Evolutionary conservation across 1,284 basidiomycete genomes (phyloP), one percentile per base, ranked within the genome.

Genomic region (Cerioporus squamosus): DNA sequence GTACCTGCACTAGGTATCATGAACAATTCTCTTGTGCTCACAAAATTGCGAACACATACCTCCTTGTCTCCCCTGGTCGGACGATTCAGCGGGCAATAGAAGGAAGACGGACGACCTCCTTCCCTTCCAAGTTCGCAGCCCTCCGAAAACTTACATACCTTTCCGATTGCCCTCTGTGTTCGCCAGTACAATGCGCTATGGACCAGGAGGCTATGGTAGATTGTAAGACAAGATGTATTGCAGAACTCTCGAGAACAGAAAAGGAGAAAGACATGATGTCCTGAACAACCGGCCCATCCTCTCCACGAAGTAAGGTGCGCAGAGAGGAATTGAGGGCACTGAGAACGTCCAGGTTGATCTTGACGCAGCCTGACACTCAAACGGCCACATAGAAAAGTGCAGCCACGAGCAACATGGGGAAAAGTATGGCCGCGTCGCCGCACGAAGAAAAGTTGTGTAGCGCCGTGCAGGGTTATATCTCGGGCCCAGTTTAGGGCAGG

Each of bases 351-450:
- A 61, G 42, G 61, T 88, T 76, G 66, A 66, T 91, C 88, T 80
- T 78, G 77, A 79, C 90, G 88, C 87, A 80, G 81, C 86, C 80
- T 90, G 90, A 92, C 90, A 90, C 90, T 92, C 90, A 73, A 91
- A 91, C 88, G 74, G 80, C 87, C 81, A 83, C 87, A 79, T 88
- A 52, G 44, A 74, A 70, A 69, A 73, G 73, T 71, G 81, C 86
- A 79, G 82, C 79, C 78, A 88, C 87, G 90, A 92, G 90, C 90
- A 92, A 92, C 90, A 89, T 82, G 82, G 89, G 90, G 85, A 87
- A 77, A 79, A 73, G 72, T 67, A 78, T 81, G 82, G 83, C 84
- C 84, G 87, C 85, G 90, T 80, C 79, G 90, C 90, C 90, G 90
- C 90, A 92, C 89, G 53, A 81, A 77, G 73, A 69, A 66, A 64